These are phyloP conservation scores for Collybia sordida DNA, from an alignment of 768 basidiomycete species.

Conservation along the genomic window DNA sequence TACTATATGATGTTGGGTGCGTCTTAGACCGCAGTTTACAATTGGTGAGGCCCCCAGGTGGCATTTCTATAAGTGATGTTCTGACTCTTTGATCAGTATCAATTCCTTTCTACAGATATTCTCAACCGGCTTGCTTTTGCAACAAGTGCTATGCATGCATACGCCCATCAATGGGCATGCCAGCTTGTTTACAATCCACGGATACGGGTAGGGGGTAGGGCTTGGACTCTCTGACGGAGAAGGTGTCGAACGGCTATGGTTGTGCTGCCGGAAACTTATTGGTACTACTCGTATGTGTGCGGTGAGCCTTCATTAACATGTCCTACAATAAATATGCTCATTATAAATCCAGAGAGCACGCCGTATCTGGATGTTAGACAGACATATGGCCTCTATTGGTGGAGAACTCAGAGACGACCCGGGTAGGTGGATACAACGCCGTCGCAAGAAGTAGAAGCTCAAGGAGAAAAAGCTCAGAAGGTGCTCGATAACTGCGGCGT, in stretches of 20 bases:
- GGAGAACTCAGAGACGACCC: slow-evolving; percentile 23
- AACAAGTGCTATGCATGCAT: slow-evolving; percentile 36
- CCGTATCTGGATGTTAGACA: slow-evolving; percentile 31
- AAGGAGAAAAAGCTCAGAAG: slow-evolving; percentile 10
- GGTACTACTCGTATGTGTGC: slow-evolving; percentile 24
- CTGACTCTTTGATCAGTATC: slow-evolving; percentile 19
- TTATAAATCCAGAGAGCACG: slow-evolving; percentile 15
- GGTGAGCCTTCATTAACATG: too few species aligned
- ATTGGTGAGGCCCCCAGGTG: slow-evolving; percentile 20
- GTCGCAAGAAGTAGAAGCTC: slow-evolving; percentile 11
- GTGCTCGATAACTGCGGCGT: slow-evolving; percentile 17
- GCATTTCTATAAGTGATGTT: too few species aligned
- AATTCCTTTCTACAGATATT: slow-evolving; percentile 21
- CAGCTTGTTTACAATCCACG: slow-evolving; percentile 31
- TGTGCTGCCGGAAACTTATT: slow-evolving; percentile 30
- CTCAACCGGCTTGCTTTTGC: slow-evolving; percentile 22
- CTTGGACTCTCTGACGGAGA: slow-evolving; percentile 32
- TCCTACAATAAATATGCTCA: too few species aligned
- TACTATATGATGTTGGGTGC: slow-evolving; percentile 35
- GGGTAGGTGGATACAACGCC: slow-evolving; percentile 28
- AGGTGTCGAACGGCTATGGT: slow-evolving; percentile 34
- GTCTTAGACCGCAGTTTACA: slow-evolving; percentile 26
- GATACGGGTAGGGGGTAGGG: slow-evolving; percentile 20
- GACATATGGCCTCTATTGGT: slow-evolving; percentile 23
- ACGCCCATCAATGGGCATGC: slow-evolving; percentile 37